These are phyloP conservation scores for Lachancea dasiensis DNA, from an alignment of 805 yeast species.

Conservation along the genomic window DNA sequence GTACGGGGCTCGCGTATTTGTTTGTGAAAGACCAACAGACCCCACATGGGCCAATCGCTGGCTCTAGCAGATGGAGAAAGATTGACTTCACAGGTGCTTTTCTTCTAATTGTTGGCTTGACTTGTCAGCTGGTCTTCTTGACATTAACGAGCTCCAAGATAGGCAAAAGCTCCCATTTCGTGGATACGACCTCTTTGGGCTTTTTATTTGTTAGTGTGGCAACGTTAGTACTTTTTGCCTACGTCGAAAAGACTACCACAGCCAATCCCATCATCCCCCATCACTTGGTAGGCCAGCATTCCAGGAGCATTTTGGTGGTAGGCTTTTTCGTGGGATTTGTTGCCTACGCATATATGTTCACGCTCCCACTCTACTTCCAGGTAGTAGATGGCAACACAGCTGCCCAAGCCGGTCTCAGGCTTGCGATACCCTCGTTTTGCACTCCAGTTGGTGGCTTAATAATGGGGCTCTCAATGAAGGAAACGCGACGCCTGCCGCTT, in stretches of 20 bases:
- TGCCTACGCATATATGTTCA: conserved; percentile 37
- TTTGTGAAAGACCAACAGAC: conserved; percentile 31
- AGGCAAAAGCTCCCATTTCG: conserved; percentile 7
- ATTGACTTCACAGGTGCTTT: conserved; percentile 35
- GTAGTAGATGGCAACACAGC: conserved; percentile 37
- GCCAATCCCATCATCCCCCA: conserved; percentile 18
- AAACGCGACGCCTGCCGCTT: conserved; percentile 23
- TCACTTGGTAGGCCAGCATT: conserved; percentile 10
- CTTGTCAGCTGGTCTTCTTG: conserved; percentile 25
- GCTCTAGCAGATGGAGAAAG: conserved; percentile 12
- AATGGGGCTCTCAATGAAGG: conserved; percentile 37
- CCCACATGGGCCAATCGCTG: background rate
- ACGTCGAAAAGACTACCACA: conserved; percentile 13
- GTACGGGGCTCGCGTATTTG: conserved; percentile 27
- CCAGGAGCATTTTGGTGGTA: conserved; percentile 15
- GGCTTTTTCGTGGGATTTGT: conserved; percentile 37
- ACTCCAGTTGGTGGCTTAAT: conserved; percentile 40
- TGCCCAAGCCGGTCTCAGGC: conserved; percentile 37
- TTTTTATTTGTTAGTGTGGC: conserved; percentile 11
- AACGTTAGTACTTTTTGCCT: conserved; percentile 11
- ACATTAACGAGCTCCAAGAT: conserved; percentile 11
- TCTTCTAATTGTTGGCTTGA: conserved; percentile 31
- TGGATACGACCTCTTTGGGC: conserved; percentile 7
- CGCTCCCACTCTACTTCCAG: conserved; percentile 39
- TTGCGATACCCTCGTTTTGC: conserved; percentile 37